These are phyloP conservation scores for Boletus vinaceobasis DNA, from an alignment of 768 basidiomycete genomes.

Conservation along the genomic window DNA sequence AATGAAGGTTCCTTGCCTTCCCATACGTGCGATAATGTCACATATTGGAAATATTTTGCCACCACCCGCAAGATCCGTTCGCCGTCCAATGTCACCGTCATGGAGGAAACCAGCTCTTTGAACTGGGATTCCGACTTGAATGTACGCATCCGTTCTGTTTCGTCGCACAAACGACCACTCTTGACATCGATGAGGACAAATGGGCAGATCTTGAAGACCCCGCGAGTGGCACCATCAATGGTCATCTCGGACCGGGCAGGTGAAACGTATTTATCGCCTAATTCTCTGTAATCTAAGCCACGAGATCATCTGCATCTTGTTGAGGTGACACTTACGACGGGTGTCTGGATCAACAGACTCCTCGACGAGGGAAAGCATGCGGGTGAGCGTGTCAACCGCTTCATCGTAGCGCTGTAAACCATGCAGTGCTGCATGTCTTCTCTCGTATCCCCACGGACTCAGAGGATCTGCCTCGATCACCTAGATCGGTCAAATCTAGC, in stretches of 20 bases:
- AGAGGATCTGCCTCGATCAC: background rate
- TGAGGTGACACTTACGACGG: background rate
- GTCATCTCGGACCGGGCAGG: background rate
- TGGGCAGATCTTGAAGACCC: background rate
- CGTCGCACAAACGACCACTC: background rate
- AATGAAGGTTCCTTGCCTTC: background rate
- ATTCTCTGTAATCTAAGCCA: background rate
- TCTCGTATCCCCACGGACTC: background rate
- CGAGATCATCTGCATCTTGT: accelerated
- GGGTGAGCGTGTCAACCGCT: background rate
- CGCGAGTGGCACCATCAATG: background rate
- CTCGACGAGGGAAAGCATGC: background rate
- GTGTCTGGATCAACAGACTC: background rate
- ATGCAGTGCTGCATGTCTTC: conserved; percentile 1
- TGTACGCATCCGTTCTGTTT: background rate
- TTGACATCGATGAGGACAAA: background rate
- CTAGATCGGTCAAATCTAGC: background rate
- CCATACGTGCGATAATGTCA: background rate
- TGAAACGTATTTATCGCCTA: background rate
- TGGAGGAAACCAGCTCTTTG: background rate
- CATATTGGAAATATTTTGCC: background rate
- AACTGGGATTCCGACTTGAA: background rate
- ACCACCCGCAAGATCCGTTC: background rate
- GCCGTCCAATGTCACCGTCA: background rate
- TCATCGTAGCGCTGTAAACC: background rate